Evolutionary conservation across 805 yeast species (phyloP).

Genomic region (Candida ficus): DNA sequence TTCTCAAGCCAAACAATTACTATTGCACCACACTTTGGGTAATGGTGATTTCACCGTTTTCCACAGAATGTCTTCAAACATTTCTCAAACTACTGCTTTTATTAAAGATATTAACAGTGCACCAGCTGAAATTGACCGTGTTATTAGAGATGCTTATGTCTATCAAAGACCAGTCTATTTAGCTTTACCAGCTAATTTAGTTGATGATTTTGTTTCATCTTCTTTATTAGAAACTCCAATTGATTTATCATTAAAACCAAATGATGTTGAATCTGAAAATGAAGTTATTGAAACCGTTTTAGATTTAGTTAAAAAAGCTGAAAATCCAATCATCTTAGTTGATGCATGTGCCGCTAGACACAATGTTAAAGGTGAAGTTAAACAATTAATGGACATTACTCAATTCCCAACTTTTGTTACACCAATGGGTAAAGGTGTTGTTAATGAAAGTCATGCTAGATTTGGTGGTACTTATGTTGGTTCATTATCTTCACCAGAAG

Average conservation of each 20-base stretch:
- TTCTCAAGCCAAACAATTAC: slow-evolving; percentile 65
- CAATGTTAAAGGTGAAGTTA: slow-evolving; percentile 58
- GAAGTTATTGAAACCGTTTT: slow-evolving; percentile 55
- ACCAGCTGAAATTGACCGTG: slow-evolving; percentile 65
- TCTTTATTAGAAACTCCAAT: slow-evolving; percentile 56
- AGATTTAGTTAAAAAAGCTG: slow-evolving; percentile 48
- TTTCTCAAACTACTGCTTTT: slow-evolving; percentile 61
- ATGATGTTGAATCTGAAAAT: slow-evolving; percentile 55
- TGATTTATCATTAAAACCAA: slow-evolving; percentile 51
- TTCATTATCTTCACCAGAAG: slow-evolving; percentile 67
- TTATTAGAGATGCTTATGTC: slow-evolving; percentile 65
- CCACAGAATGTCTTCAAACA: slow-evolving; percentile 71
- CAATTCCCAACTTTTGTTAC: slow-evolving; percentile 81
- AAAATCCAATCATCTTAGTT: slow-evolving; percentile 69
- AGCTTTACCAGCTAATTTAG: slow-evolving; percentile 79
- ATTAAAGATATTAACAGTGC: slow-evolving; percentile 62
- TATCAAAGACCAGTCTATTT: slow-evolving; percentile 78
- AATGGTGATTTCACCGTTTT: slow-evolving; percentile 78
- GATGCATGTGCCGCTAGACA: slow-evolving; percentile 89
- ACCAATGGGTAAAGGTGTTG: slow-evolving; percentile 85
- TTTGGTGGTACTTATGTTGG: slow-evolving; percentile 88
- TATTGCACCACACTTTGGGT: slow-evolving; percentile 81
- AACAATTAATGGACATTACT: slow-evolving; percentile 55
- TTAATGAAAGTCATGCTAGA: slow-evolving; percentile 66
- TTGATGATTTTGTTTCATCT: slow-evolving; percentile 58